These are phyloP conservation scores for Straminergon stramineum DNA, from an alignment of 225 moss, liverwort and hornwort genomes.

Conservation along the genomic window DNA sequence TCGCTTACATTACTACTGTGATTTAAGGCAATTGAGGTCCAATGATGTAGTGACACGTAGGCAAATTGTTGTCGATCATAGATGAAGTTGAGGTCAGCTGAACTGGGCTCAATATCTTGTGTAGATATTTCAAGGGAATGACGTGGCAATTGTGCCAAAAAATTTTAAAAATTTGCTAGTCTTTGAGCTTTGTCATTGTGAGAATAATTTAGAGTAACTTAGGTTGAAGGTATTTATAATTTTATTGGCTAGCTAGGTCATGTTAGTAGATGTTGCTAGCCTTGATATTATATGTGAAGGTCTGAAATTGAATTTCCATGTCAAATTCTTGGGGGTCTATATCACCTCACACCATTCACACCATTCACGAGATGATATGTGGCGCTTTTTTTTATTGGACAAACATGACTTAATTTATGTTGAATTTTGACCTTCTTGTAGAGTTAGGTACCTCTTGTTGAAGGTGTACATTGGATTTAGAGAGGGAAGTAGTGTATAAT, in stretches of 20 bases:
- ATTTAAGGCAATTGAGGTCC: neutral
- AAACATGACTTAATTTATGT: no score
- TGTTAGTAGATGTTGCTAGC: neutral
- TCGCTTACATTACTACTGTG: neutral
- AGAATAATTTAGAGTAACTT: neutral
- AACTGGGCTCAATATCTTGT: no score
- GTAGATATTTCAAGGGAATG: neutral
- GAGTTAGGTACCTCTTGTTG: neutral
- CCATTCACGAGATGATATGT: neutral
- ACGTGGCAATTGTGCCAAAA: neutral
- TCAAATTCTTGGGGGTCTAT: no score
- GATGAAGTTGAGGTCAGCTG: neutral
- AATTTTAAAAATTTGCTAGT: neutral
- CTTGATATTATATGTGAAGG: no score
- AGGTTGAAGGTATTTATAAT: neutral
- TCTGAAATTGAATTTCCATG: no score
- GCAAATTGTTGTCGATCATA: neutral
- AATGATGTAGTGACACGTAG: neutral
- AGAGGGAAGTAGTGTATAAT: neutral
- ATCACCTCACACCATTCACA: neutral
- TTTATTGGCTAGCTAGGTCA: neutral
- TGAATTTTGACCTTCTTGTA: accelerated
- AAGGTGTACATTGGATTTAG: neutral
- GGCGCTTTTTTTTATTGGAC: neutral
- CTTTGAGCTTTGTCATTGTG: neutral